Evolutionary conservation across 257 asterid genomes (phyloP).

Genomic region (Nicotiana benthamiana): DNA sequence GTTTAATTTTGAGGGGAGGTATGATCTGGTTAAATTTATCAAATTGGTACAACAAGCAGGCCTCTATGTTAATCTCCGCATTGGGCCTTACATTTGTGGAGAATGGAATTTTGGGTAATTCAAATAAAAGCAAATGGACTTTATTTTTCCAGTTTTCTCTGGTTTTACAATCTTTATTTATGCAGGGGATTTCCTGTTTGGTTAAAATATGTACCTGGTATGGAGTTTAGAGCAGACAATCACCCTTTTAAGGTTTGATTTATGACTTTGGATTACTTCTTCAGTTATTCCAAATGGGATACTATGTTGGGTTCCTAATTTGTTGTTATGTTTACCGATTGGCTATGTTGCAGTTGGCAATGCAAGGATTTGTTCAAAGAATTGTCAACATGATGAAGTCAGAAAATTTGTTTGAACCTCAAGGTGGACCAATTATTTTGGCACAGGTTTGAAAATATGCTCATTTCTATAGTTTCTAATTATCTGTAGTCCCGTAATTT

Average conservation of each 20-base stretch:
- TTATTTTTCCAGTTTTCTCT: conserved; percentile 7
- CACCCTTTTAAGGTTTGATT: conserved; percentile 61
- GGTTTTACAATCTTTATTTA: conserved; percentile 22
- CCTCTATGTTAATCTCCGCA: too few relatives aligned
- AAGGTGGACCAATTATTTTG: conserved; percentile 91
- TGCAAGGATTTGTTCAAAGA: conserved; percentile 61
- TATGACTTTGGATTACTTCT: too few relatives aligned
- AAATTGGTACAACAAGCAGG: too few relatives aligned
- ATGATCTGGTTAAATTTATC: too few relatives aligned
- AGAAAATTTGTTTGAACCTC: conserved; percentile 68
- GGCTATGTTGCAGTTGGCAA: conserved; percentile 43
- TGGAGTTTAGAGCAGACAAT: conserved; percentile 72
- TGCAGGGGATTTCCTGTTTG: conserved; percentile 94
- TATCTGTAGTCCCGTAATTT: too few relatives aligned
- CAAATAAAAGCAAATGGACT: too few relatives aligned
- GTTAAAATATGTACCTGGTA: conserved; percentile 77
- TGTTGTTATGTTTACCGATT: conserved; percentile 6
- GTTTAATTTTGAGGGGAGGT: too few relatives aligned
- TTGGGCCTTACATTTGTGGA: too few relatives aligned
- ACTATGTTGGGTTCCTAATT: background rate
- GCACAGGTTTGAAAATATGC: conserved; percentile 46
- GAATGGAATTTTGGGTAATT: too few relatives aligned
- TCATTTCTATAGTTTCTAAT: background rate
- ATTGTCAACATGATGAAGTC: conserved; percentile 71
- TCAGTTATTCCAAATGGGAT: background rate